Evolutionary conservation across 2,329 filamentous ascomycete genomes (phyloP), one percentile per base, ranked within the genome.

Genomic region (Leptodontidium sp.): DNA sequence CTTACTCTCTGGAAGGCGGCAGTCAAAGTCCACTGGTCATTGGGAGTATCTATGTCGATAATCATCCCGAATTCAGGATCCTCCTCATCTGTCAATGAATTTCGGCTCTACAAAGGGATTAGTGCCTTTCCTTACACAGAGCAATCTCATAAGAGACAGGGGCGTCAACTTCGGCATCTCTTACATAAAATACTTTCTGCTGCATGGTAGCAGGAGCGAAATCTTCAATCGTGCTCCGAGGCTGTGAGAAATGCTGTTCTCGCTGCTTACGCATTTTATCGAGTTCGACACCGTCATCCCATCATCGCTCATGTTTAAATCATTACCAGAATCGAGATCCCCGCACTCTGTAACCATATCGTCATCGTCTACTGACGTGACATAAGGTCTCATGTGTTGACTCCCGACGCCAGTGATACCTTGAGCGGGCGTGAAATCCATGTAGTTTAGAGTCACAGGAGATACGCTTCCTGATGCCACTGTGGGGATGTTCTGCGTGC

Each of bases 71-170:
- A 55, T 24, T 55, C 52, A 1, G 52, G 52, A 11, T 55, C 52
- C 17, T 55, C 26, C 35, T 55, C 52, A 15, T 55, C 52, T 32
- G 52, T 55, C 29, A 55, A 55, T n/a, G 52, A 35, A 35, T 32
- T 35, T 55, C 26, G 52, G 52, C 52, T 55, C 52, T 55, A 15
- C n/a, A 2, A 17, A 35, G 4, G 3, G 29, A 32, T 32, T 32
- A 32, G 29, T 32, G 6, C 6, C 29, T 32, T 32, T 32, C 6
- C 29, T 6, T 32, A 32, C 3, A 32, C 29, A 32, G 29, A 32
- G 29, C 29, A 32, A 6, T 32, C 4, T 4, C 29, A 32, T 32
- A 32, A 32, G 4, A 32, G 29, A 32, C 29, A 32, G 29, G 29
- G 29, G 29, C 29, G 3, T 6, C 1, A 32, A 6, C 29, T 32